Evolutionary conservation across 768 basidiomycete species (phyloP), one percentile per base, ranked within the genome.

Genomic region (Nidularia sp.): DNA sequence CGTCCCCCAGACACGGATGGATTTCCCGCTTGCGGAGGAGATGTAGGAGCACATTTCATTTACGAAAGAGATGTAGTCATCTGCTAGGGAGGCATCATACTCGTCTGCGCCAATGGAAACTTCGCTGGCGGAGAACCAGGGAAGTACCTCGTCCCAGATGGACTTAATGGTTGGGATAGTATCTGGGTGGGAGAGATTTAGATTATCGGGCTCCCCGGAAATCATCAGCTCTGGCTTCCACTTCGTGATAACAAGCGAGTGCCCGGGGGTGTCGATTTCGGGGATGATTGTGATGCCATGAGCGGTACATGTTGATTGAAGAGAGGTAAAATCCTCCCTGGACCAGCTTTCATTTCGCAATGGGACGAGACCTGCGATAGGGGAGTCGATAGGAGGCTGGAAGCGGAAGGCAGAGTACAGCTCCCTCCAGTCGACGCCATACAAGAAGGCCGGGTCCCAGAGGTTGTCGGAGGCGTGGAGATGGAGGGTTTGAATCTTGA

Each of bases 221-320:
- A 45, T 45, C 44, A 45, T 45, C 18, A 45, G 22, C 44, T 45
- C 44, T 45, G 44, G 44, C 22, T 45, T 45, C 44, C 44, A 45
- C 22, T 45, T 45, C 44, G 44, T 45, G 22, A 45, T 45, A 8
- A 45, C 44, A 25, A 45, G 44, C 8, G 44, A 45, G 22, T 45
- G 44, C 8, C 44, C 44, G 10, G 44, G 44, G 8, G 44, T 45
- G 44, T 45, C 44, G 44, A 45, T 45, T 25, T 45, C 44, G 10
- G 44, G 44, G 8, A 45, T 18, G 8, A 45, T 10, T 8, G 10
- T 18, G 22, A 45, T 22, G 8, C 44, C 44, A 25, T 45, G 22
- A 25, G 12, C 22, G 22, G 10, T 22, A 45, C 44, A 45, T 12
- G 44, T 45, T 9, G 44, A 12, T 22, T 45, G 44, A 8, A 45